Evolutionary conservation across 1,284 basidiomycete species (phyloP), one percentile per base, ranked within the genome.

Genomic region (Ceraceosorus bombacis): DNA sequence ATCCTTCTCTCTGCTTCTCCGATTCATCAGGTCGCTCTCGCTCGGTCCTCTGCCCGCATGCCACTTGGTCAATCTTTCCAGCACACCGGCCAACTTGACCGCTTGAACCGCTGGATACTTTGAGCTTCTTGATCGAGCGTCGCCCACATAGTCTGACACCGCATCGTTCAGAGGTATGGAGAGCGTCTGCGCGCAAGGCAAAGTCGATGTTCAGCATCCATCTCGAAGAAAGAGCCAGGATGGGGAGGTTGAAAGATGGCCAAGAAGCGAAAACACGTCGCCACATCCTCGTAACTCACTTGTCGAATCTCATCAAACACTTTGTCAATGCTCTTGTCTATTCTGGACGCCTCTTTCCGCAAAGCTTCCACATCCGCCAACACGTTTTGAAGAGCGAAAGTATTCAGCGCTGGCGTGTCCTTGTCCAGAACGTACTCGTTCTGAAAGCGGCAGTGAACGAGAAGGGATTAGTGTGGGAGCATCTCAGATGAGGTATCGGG

Each of bases 401-500:
- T 27, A n/a, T 52, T 53, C 40, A 67, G 40, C 12, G 57, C 41
- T 6, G 48, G n/a, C 5, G 72, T 68, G 38, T 68, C 62, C 8
- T 54, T 53, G n/a, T 53, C 53, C 1, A 77, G 59, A 37, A 66
- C 72, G 3, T 59, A 52, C 6, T 73, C 54, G 54, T 77, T 60
- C 53, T 54, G 53, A 7, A 6, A 5, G 13, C 6, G 10, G 10
- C 49, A 15, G 37, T 38, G 27, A 27, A 9, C 0, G 7, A 41
- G 7, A 27, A 13, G 27, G 41, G n/a, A 8, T 8, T 36, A n/a
- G n/a, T 15, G n/a, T 15, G 52, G 37, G 41, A 57, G 55, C 2
- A 10, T 46, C 49, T 53, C 10, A 5, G 52, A 27, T 7, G 5
- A 5, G 4, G 49, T n/a, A 36, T 55, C 39, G 15, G 12, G 15